Conservation (phyloP, 1,284 basidiomycete species). For the Fomitiporia mediterranea region DNA sequence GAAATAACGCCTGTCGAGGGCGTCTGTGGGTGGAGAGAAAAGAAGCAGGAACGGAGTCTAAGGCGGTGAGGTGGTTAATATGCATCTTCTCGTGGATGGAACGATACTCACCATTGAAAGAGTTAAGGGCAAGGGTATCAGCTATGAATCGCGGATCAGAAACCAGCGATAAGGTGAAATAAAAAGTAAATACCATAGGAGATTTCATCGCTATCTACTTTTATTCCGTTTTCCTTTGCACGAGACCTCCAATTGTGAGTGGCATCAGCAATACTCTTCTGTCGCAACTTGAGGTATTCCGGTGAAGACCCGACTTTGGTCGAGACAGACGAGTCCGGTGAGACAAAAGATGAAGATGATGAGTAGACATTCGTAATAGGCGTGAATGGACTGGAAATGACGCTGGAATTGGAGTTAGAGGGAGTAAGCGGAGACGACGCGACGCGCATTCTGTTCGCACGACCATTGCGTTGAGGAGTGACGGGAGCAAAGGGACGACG, state of each 20-base stretch:
- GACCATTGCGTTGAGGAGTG: conserved; percentile 19
- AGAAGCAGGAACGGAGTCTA: conserved; percentile 60
- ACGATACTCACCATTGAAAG: conserved; percentile 10
- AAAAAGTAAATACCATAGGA: conserved; percentile 38
- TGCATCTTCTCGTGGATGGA: neutral
- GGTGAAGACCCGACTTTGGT: conserved; percentile 19
- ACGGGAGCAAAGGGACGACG: conserved; percentile 20
- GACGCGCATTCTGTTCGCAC: conserved; percentile 15
- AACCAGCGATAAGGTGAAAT: conserved; percentile 18
- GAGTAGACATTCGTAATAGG: conserved; percentile 21
- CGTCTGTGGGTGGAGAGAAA: conserved; percentile 58
- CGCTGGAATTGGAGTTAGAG: conserved; percentile 16
- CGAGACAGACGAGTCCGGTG: conserved; percentile 19
- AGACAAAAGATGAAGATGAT: conserved; percentile 15
- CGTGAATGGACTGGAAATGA: conserved; percentile 19
- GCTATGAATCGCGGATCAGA: neutral
- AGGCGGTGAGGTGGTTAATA: conserved; percentile 5
- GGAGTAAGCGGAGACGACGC: conserved; percentile 19
- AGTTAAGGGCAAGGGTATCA: conserved; percentile 9
- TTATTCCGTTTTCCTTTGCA: conserved; percentile 67
- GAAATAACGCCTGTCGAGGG: conserved; percentile 44
- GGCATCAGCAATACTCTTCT: conserved; percentile 50
- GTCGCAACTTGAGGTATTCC: conserved; percentile 12
- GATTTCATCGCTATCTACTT: conserved; percentile 49
- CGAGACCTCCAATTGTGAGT: conserved; percentile 68